These are phyloP conservation scores for Knufia petricola DNA, from an alignment of 2,329 filamentous ascomycete species.

Conservation along the genomic window DNA sequence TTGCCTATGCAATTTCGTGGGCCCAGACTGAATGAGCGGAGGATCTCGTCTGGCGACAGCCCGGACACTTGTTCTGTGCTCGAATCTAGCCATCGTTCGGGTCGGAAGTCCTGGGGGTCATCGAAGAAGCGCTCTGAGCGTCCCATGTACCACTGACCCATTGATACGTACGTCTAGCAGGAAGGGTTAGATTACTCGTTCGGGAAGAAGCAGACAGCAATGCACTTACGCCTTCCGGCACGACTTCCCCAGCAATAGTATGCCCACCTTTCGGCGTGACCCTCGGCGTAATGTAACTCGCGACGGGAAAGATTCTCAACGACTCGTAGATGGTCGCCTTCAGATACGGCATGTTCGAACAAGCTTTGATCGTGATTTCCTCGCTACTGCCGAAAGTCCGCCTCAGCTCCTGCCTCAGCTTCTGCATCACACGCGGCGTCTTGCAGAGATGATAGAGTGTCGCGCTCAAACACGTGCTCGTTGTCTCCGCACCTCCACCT, in stretches of 20 bases:
- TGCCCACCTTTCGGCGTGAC: constrained; percentile 31
- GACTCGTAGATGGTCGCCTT: constrained; percentile 14
- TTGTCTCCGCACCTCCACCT: constrained; percentile 63
- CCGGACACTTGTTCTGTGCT: constrained; percentile 12
- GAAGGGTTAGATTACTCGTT: not conserved
- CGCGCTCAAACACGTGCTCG: constrained; percentile 50
- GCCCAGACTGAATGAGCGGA: constrained; percentile 30
- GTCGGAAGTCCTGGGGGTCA: constrained; percentile 19
- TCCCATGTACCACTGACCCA: constrained; percentile 16
- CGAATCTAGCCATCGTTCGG: constrained; percentile 37
- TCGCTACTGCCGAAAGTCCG: constrained; percentile 28
- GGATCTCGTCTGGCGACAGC: constrained; percentile 33
- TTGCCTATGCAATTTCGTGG: constrained; percentile 27
- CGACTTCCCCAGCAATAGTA: constrained; percentile 24
- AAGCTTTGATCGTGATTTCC: constrained; percentile 26
- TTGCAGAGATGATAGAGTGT: constrained; percentile 34
- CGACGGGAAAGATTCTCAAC: constrained; percentile 13
- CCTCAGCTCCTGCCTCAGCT: constrained; percentile 30
- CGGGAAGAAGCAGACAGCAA: not conserved
- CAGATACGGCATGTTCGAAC: constrained; percentile 14
- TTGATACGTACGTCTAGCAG: constrained; percentile 13
- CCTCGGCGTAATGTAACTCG: constrained; percentile 12
- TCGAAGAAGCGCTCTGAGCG: constrained; percentile 17
- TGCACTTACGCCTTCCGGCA: constrained; percentile 24
- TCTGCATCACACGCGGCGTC: constrained; percentile 25